phyloP scores from a whole-genome alignment of 2,329 filamentous ascomycete species.

The Phialophora macrospora region DNA sequence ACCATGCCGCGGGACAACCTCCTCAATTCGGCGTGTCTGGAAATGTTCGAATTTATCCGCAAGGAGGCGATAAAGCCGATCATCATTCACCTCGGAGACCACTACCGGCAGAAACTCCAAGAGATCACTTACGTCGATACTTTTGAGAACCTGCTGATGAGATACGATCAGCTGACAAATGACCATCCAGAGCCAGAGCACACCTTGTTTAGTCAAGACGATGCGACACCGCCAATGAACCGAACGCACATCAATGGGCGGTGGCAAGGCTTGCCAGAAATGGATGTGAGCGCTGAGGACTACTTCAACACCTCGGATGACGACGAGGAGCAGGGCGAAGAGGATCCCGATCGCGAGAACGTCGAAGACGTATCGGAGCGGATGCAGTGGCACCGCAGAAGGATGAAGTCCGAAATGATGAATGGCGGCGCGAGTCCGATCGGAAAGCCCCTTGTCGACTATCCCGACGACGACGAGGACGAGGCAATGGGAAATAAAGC shows the following conservation, averaged over 20 bases:
- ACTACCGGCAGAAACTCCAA: constrained; percentile 77
- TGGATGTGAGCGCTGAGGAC: constrained; percentile 84
- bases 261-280: constrained; percentile 76
- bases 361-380: constrained; percentile 30
- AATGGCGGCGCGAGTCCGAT: constrained; percentile 67
- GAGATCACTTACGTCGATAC: constrained; percentile 81
- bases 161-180: constrained; percentile 78
- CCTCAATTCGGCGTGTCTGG: constrained; percentile 88
- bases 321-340: constrained; percentile 69
- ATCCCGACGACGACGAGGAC: constrained; percentile 82
- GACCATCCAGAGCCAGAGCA: constrained; percentile 65
- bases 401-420: constrained; percentile 41
- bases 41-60: constrained; percentile 90
- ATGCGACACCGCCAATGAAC: constrained; percentile 57
- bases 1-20: constrained; percentile 93
- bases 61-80: constrained; percentile 80
- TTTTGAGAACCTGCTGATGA: constrained; percentile 74
- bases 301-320: constrained; percentile 93
- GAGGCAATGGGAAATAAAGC: constrained; percentile 64
- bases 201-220: constrained; percentile 71
- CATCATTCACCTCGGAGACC: constrained; percentile 81
- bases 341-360: constrained; percentile 34
- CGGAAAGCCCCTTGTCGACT: constrained; percentile 81
- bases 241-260: constrained; percentile 60
- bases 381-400: constrained; percentile 35